A percentile compares a stretch with the other conserved stretches of the same genome.
Conservation (phyloP, 805 yeast genomes). For the Hanseniaspora lindneri region DNA sequence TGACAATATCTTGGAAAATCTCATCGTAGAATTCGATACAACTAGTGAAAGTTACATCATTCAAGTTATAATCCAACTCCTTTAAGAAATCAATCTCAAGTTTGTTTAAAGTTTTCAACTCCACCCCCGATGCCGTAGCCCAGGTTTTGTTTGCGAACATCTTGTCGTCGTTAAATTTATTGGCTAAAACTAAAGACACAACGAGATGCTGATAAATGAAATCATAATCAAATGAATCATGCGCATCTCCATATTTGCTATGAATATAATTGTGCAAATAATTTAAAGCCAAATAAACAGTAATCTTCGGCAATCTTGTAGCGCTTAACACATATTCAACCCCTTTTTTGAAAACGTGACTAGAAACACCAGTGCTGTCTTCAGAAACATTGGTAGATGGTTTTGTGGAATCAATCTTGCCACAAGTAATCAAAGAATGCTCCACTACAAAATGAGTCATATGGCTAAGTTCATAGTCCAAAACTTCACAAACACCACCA, state of each 20-base stretch:
- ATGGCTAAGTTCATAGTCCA: slow-evolving; percentile 65
- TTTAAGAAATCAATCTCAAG: slow-evolving; percentile 63
- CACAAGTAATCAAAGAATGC: slow-evolving; percentile 57
- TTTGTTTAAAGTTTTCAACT: slow-evolving; percentile 45
- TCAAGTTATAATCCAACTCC: slow-evolving; percentile 49
- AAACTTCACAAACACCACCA: slow-evolving; percentile 68
- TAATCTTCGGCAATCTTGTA: slow-evolving; percentile 74
- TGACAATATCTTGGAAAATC: slow-evolving; percentile 10
- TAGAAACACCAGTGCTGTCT: slow-evolving; percentile 9
- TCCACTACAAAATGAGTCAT: slow-evolving; percentile 76
- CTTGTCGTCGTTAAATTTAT: slow-evolving; percentile 91
- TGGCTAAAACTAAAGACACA: slow-evolving; percentile 67
- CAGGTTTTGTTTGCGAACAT: slow-evolving; percentile 91
- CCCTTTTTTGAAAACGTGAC: slow-evolving; percentile 41
- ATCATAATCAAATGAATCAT: slow-evolving; percentile 28
- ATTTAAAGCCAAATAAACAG: slow-evolving; percentile 68
- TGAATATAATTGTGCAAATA: slow-evolving; percentile 55
- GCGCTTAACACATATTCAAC: slow-evolving; percentile 64
- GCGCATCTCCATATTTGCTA: slow-evolving; percentile 27
- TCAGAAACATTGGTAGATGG: slow-evolving; percentile 14
- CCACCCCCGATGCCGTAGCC: slow-evolving; percentile 88
- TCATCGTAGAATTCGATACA: slow-evolving; percentile 11
- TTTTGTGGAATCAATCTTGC: slow-evolving; percentile 32
- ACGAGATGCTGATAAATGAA: slow-evolving; percentile 46
- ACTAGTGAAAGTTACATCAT: slow-evolving; percentile 22